Conservation (phyloP, 805 yeast species). For the Komagataella pastoris region DNA sequence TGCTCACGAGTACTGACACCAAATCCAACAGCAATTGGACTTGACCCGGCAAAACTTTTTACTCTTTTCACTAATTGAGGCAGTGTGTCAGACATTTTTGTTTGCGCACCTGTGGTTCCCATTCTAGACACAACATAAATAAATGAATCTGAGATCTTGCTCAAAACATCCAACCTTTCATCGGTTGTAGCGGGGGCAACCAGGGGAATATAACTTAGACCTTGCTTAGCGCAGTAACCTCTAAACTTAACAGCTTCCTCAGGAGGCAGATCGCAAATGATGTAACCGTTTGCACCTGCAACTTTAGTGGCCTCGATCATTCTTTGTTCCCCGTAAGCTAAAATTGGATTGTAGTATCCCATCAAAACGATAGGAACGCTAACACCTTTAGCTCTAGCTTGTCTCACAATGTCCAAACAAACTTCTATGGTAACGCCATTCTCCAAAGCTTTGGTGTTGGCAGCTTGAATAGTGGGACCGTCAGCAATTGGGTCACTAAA, state of each 20-base stretch:
- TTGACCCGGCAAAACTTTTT: constrained; percentile 52
- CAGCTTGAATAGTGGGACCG: constrained; percentile 91
- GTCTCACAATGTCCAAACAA: constrained; percentile 56
- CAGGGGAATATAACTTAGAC: constrained; percentile 78
- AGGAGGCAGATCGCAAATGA: constrained; percentile 94
- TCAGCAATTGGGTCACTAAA: constrained; percentile 98
- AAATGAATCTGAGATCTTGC: constrained; percentile 86
- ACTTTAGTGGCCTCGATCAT: constrained; percentile 64
- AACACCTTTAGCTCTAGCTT: constrained; percentile 76
- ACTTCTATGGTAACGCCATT: constrained; percentile 67
- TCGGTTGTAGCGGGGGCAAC: constrained; percentile 97
- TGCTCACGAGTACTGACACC: constrained; percentile 95
- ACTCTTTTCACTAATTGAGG: constrained; percentile 62
- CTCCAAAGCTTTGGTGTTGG: constrained; percentile 69
- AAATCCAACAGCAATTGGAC: constrained; percentile 90
- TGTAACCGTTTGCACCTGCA: constrained; percentile 92
- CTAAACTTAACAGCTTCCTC: constrained; percentile 91
- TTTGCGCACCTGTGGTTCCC: constrained; percentile 93
- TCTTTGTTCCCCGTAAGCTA: constrained; percentile 79
- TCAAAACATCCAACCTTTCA: constrained; percentile 66
- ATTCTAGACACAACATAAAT: constrained; percentile 93
- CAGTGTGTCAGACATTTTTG: constrained; percentile 48
- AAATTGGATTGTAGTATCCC: constrained; percentile 97
- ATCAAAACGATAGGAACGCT: constrained; percentile 81
- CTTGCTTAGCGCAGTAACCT: constrained; percentile 49